Percentiles rank a stretch among this genome's conserved stretches.
Conservation (phyloP, 371 early-diverging fungal genomes). For the Lichtheimia hyalospora region DNA sequence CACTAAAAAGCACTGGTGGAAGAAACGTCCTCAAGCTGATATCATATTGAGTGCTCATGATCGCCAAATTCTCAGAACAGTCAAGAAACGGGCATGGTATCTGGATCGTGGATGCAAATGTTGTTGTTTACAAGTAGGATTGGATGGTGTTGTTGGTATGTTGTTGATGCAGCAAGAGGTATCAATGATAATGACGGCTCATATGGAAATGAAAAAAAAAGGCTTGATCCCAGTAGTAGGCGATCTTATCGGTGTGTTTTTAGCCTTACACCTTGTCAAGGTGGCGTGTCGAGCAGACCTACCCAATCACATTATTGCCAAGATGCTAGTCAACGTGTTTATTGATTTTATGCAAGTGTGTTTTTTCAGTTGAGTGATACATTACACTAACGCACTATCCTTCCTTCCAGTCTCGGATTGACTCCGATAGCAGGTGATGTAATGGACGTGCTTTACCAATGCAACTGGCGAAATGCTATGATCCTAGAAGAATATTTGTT, state of each 20-base stretch:
- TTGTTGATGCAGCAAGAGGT: no score
- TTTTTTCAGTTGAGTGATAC: background rate
- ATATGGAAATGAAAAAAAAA: conserved; percentile 6
- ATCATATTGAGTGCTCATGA: conserved; percentile 31
- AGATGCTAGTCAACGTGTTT: conserved; percentile 47
- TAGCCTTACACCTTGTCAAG: conserved; percentile 39
- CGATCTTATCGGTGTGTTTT: conserved; percentile 37
- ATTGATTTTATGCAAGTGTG: conserved; percentile 39
- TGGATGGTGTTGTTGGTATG: conserved; percentile 52
- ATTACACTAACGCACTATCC: background rate
- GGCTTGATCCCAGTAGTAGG: conserved; percentile 53
- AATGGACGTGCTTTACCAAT: conserved; percentile 47
- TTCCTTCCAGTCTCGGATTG: conserved; percentile 29
- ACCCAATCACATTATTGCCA: conserved; percentile 30
- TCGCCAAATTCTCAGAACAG: conserved; percentile 26
- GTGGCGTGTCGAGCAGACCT: conserved; percentile 35
- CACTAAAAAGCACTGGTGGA: conserved; percentile 33
- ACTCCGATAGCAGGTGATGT: conserved; percentile 52
- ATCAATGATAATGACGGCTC: background rate
- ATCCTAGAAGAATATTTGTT: conserved; percentile 47
- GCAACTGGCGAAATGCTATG: conserved; percentile 47
- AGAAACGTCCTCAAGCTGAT: conserved; percentile 21
- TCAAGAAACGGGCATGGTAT: conserved; percentile 38
- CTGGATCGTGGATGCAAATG: conserved; percentile 41
- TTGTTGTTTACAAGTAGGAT: conserved; percentile 47